Conservation (phyloP, 495 filamentous ascomycete genomes). For the Aspergillus steynii region DNA sequence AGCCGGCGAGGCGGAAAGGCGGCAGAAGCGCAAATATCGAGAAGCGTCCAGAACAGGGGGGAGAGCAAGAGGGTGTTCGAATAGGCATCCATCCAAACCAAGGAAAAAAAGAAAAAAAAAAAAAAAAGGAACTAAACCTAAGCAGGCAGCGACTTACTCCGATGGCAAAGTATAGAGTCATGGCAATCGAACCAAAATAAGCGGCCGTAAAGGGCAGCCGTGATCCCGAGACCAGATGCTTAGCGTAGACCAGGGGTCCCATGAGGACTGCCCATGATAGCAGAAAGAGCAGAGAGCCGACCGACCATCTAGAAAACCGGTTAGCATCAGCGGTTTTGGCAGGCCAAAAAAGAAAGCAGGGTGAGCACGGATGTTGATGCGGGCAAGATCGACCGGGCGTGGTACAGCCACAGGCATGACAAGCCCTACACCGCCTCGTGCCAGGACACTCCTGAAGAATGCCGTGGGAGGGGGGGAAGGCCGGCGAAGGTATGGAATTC, state of each 20-base stretch:
- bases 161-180: slow-evolving; percentile 90
- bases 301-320: slow-evolving; percentile 73
- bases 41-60: neutral
- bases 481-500: slow-evolving; percentile 3
- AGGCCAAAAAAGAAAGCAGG: slow-evolving; percentile 9
- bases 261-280: slow-evolving; percentile 92
- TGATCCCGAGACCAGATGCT: slow-evolving; percentile 80
- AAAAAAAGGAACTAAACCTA: slow-evolving; percentile 14
- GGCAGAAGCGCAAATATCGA: neutral
- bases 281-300: slow-evolving; percentile 88
- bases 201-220: slow-evolving; percentile 92
- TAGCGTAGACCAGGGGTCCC: slow-evolving; percentile 78
- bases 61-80: neutral
- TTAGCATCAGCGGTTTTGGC: slow-evolving; percentile 22
- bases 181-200: slow-evolving; percentile 90
- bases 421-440: slow-evolving; percentile 18
- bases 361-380: slow-evolving; percentile 7
- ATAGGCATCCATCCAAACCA: neutral
- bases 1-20: neutral
- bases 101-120: slow-evolving; percentile 3
- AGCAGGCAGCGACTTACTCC: slow-evolving; percentile 64
- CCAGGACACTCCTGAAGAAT: slow-evolving; percentile 2
- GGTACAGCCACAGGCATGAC: slow-evolving; percentile 17
- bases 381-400: slow-evolving; percentile 13
- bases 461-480: slow-evolving; percentile 3